Evolutionary conservation across 1,284 basidiomycete species (phyloP).

Genomic region (Moniliella sp.): DNA sequence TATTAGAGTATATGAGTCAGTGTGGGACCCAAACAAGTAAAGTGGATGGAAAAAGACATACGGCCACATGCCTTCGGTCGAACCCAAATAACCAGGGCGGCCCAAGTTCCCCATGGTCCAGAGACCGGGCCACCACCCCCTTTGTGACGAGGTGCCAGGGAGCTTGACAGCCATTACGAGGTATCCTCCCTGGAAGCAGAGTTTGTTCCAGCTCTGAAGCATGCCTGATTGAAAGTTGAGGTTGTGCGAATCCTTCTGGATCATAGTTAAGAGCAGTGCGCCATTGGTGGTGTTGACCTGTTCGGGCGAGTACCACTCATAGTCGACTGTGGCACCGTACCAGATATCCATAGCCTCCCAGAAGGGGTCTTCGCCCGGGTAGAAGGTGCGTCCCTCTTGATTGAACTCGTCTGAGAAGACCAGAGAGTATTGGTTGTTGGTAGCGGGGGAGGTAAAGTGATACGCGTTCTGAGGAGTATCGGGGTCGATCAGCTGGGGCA

Average conservation of each 20-base stretch:
- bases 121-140: slow-evolving; percentile 37
- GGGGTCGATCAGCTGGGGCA: slow-evolving; percentile 9
- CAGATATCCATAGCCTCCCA: slow-evolving; percentile 30
- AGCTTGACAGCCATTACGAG: slow-evolving; percentile 18
- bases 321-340: slow-evolving; percentile 23
- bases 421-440: slow-evolving; percentile 36
- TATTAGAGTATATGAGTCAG: no score
- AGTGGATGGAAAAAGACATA: no score
- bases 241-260: slow-evolving; percentile 14
- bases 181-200: slow-evolving; percentile 32
- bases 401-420: slow-evolving; percentile 59
- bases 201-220: slow-evolving; percentile 31
- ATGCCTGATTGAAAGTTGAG: slow-evolving; percentile 27
- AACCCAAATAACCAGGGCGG: slow-evolving; percentile 15
- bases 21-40: no score
- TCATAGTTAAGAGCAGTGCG: slow-evolving; percentile 14
- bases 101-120: slow-evolving; percentile 8
- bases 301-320: slow-evolving; percentile 34
- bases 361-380: slow-evolving; percentile 28
- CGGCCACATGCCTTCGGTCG: slow-evolving; percentile 31
- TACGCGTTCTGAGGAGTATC: slow-evolving; percentile 13
- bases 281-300: slow-evolving; percentile 20
- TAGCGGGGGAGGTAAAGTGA: slow-evolving; percentile 6
- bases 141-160: slow-evolving; percentile 15
- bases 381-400: slow-evolving; percentile 44